Evolutionary conservation across 2,329 filamentous ascomycete species (phyloP).

Genomic region (Lasiodiplodia hormozganensis): DNA sequence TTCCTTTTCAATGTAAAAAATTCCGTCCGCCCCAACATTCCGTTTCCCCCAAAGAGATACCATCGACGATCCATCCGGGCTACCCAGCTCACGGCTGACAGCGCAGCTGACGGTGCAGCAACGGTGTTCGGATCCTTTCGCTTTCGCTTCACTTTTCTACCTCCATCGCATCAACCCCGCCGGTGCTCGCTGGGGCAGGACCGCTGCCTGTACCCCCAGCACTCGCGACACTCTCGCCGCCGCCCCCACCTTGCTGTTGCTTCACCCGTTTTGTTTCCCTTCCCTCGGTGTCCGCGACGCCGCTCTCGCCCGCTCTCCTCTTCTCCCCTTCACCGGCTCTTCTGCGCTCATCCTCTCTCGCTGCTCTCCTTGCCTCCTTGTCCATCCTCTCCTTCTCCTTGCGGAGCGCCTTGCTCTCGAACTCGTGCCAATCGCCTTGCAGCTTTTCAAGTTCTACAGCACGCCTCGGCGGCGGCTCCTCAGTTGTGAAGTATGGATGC

Average conservation of each 20-base stretch:
- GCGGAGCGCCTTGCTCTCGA: slow-evolving; percentile 92
- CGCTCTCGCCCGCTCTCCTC: slow-evolving; percentile 38
- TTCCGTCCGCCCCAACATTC: background rate
- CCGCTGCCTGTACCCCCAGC: background rate
- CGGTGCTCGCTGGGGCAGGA: background rate
- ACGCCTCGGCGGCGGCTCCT: slow-evolving; percentile 78
- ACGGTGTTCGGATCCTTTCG: background rate
- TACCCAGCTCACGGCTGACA: background rate
- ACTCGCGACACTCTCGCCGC: slow-evolving; percentile 13
- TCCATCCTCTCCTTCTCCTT: slow-evolving; percentile 82
- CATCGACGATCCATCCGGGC: background rate
- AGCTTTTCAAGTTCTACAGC: slow-evolving; percentile 82
- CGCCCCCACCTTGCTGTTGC: background rate
- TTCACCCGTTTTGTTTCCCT: slow-evolving; percentile 42
- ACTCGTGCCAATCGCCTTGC: slow-evolving; percentile 97
- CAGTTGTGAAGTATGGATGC: slow-evolving; percentile 85
- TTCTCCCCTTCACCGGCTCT: slow-evolving; percentile 40
- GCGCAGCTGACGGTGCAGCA: background rate
- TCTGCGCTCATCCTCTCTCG: slow-evolving; percentile 29
- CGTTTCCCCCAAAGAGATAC: background rate
- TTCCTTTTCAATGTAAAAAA: background rate
- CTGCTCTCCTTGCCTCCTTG: slow-evolving; percentile 57
- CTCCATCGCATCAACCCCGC: slow-evolving; percentile 13
- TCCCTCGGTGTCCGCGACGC: slow-evolving; percentile 38
- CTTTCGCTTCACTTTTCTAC: slow-evolving; percentile 2